A percentile compares a stretch with the other conserved stretches of the same genome.
Evolutionary conservation across 2,329 filamentous ascomycete genomes (phyloP).

Genomic region (Claviceps purpurea): DNA sequence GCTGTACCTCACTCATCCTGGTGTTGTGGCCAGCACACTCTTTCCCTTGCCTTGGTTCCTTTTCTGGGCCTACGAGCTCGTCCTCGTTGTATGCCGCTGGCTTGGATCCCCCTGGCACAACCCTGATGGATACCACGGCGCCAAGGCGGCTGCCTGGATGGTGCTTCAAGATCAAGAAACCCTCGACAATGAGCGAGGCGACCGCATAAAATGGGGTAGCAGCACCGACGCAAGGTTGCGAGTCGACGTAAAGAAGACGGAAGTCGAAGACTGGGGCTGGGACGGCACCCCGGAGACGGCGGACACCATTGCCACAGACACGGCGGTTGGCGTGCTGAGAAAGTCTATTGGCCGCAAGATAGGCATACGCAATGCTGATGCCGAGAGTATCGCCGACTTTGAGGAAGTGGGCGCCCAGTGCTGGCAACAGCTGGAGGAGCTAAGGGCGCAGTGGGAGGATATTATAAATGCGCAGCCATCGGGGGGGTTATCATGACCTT

Average conservation of each 20-base stretch:
- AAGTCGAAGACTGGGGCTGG: constrained; percentile 79
- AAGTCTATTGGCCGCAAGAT: constrained; percentile 45
- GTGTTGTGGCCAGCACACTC: constrained; percentile 71
- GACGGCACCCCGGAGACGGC: constrained; percentile 41
- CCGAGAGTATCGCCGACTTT: constrained; percentile 47
- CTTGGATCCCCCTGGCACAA: constrained; percentile 84
- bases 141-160: constrained; percentile 65
- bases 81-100: constrained; percentile 60
- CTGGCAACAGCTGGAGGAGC: constrained; percentile 59
- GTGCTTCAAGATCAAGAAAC: constrained; percentile 52
- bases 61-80: constrained; percentile 51
- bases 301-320: constrained; percentile 27
- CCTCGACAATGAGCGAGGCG: constrained; percentile 40
- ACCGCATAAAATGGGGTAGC: constrained; percentile 73
- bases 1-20: constrained; percentile 74
- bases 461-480: constrained; percentile 9
- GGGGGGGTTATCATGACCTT: no score
- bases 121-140: constrained; percentile 62
- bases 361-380: constrained; percentile 43
- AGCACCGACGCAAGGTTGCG: constrained; percentile 45
- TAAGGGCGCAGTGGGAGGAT: constrained; percentile 55
- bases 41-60: constrained; percentile 61
- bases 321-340: constrained; percentile 31
- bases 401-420: constrained; percentile 44
- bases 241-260: constrained; percentile 57